phyloP scores from a whole-genome alignment of 768 basidiomycete species.

The Rhizopogon rudus region DNA sequence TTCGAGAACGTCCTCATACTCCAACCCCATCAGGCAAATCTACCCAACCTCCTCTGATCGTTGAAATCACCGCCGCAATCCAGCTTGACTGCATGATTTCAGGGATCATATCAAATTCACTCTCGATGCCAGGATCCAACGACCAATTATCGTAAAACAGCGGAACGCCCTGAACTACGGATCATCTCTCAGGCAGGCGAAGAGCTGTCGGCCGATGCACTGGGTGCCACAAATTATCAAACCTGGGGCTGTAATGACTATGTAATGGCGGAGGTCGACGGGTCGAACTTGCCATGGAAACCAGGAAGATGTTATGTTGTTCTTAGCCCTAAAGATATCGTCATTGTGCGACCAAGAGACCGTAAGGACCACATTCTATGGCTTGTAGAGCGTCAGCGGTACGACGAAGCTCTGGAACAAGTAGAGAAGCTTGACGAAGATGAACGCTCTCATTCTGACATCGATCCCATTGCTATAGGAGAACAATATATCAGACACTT shows the following conservation, averaged over 20 bases:
- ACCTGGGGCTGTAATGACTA: conserved; percentile 94
- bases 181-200: conserved; percentile 88
- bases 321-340: conserved; percentile 79
- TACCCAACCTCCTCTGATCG: conserved; percentile 55
- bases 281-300: conserved; percentile 10
- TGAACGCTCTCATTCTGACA: conserved; percentile 26
- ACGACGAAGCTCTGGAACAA: conserved; percentile 84
- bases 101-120: conserved; percentile 78
- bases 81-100: conserved; percentile 95
- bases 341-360: conserved; percentile 86
- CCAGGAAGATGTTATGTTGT: conserved; percentile 68
- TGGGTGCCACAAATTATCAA: conserved; percentile 74
- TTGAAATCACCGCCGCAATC: conserved; percentile 89
- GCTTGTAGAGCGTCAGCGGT: conserved; percentile 82
- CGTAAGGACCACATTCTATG: conserved; percentile 86
- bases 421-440: conserved; percentile 57
- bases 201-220: conserved; percentile 80
- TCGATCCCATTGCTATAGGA: conserved; percentile 70
- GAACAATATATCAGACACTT: conserved; percentile 83
- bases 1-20: conserved; percentile 56
- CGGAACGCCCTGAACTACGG: conserved; percentile 90
- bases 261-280: conserved; percentile 49
- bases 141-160: conserved; percentile 52
- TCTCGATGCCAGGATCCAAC: conserved; percentile 22
- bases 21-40: conserved; percentile 34